Conservation (phyloP, 495 filamentous ascomycete genomes). For the Bryoglossum gracile region DNA sequence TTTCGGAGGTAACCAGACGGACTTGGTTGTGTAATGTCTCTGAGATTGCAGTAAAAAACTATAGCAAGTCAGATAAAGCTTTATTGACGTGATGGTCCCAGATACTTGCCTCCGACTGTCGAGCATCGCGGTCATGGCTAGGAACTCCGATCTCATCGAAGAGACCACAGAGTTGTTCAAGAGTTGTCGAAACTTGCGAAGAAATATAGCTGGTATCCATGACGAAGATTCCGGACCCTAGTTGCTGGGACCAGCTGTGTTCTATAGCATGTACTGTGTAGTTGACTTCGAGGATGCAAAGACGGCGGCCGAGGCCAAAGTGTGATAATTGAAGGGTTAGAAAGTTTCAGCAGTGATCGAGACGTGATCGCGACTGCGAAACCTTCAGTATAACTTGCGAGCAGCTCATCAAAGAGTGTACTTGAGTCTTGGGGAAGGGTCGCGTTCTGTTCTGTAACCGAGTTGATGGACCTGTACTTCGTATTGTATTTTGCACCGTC, state of each 20-base stretch:
- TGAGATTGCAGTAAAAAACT: conserved; percentile 84
- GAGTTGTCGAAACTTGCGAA: conserved; percentile 88
- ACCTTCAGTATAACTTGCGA: conserved; percentile 2
- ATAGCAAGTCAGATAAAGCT: conserved; percentile 25
- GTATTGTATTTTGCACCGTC: not conserved
- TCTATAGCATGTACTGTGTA: not conserved
- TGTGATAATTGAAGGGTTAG: not conserved
- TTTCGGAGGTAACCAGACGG: conserved; percentile 71
- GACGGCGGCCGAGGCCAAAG: too few relatives aligned
- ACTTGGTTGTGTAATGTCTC: conserved; percentile 83
- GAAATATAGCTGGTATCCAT: conserved; percentile 93
- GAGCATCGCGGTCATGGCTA: conserved; percentile 76
- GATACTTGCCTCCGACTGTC: conserved; percentile 71
- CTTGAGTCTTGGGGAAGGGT: conserved; percentile 13
- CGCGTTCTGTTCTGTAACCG: conserved; percentile 12
- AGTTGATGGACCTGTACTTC: not conserved
- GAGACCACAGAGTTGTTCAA: conserved; percentile 80
- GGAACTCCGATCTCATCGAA: conserved; percentile 96
- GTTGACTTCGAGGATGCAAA: not conserved
- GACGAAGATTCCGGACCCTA: too few relatives aligned
- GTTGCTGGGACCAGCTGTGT: not conserved
- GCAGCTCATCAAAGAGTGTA: conserved; percentile 19
- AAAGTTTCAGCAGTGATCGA: conserved; percentile 14
- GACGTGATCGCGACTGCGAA: conserved; percentile 23
- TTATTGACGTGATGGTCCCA: not conserved